Evolutionary conservation across 2,329 filamentous ascomycete genomes (phyloP), one percentile per base, ranked within the genome.

Genomic region (Neocucurbitaria cava): DNA sequence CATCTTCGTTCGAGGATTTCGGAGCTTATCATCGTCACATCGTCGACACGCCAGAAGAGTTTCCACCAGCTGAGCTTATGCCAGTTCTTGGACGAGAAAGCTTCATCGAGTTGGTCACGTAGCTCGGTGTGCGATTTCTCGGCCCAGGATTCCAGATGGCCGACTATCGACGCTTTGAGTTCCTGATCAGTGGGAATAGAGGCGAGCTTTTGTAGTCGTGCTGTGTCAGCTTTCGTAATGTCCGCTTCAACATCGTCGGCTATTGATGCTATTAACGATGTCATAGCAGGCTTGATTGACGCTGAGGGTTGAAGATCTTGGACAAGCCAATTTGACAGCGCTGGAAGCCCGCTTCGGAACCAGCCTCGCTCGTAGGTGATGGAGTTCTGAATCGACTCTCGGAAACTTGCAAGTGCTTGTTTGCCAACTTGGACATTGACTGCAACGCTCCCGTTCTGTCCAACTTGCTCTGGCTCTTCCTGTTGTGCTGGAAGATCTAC

Each of bases 31-130:
- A 94, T 89, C 2, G 87, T 86, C 10, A 97, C 91, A 67, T 97
- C 94, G 70, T 98, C 94, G 21, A 95, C 92, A 18, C 92, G 87
- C 92, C 92, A 96, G 71, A 96, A 92, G 0, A 98, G 83, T 73
- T 96, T 96, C 89, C 92, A 97, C 93, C 94, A 98, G 15, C 87
- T 84, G 3, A 96, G 81, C 59, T 90, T 89, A 23, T 86, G 85
- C 94, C 94, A 97, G 35, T 87, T 82, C 17, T 79, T 82, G n/a
- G 90, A 87, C 0, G 84, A 81, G 65, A 97, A 94, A 0, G 91
- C 92, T 40, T 86, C 78, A 61, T 94, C 89, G 1, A 97, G 85
- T 64, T 92, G 85, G 46, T 89, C 84, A 58, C 92, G 90, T 7
- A 98, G 83, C 75, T 98, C 94, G 0, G 87, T 83, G 71, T 98